Evolutionary conservation across 2,329 filamentous ascomycete species (phyloP), one percentile per base, ranked within the genome.

Genomic region (Cadophora sp.): DNA sequence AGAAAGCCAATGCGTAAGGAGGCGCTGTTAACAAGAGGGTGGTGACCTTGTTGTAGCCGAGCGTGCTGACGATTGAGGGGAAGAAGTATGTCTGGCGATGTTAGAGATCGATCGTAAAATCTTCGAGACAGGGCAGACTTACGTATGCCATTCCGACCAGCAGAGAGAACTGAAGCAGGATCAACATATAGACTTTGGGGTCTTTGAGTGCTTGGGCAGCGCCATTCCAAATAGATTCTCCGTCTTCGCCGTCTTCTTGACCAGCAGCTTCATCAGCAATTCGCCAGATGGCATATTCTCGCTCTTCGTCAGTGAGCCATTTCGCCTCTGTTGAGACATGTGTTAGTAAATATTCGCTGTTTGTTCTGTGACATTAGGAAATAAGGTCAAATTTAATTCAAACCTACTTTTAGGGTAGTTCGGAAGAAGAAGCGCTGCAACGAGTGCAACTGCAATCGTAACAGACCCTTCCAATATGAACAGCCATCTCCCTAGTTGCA

Each of bases 211-310:
- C 58, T 50, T 66, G 65, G 5, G 22, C 14, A 9, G 31, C 48
- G 43, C 58, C 58, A 26, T 6, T 19, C 62, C 62, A 65, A 22
- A 65, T 55, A 22, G 31, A 40, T 12, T 40, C n/a, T 27, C 31
- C 62, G n/a, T 65, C 62, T 58, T 65, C 62, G 14, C 58, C 58
- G n/a, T 65, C 62, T 26, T 43, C 62, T 16, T 56, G 51, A 4
- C 65, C 65, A 16, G 58, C 58, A 46, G 51, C 65, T 22, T 61
- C 58, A 6, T 55, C 37, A 1, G 88, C 83, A 1, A 90, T 78
- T 7, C 87, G 79, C 86, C 86, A 89, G 19, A 82, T 79, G 3
- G 80, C 80, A 14, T 82, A 75, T 12, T 79, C 77, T 24, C 81
- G 79, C 65, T 84, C 80, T 40, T 82, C 79, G 1, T 78, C 76